Evolutionary conservation across 2,329 filamentous ascomycete species (phyloP), one percentile per base, ranked within the genome.

Genomic region (Aspergillus carbonarius): DNA sequence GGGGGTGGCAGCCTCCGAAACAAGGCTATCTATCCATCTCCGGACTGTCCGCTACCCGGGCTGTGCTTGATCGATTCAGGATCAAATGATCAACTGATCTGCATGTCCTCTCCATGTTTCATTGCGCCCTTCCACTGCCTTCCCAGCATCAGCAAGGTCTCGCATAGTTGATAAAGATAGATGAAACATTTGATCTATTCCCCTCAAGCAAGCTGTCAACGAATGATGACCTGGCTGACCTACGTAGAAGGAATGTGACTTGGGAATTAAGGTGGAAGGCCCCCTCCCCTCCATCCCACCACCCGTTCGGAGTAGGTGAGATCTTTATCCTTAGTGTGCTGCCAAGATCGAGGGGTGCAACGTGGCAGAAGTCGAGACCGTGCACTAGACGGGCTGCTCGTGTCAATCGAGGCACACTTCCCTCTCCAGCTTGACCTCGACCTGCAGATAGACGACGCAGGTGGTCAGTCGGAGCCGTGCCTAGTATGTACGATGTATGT

Each of bases 291-390:
- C 57, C 20, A 27, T 34, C 35, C 59, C 53, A 49, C 63, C 60
- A 54, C 53, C 57, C 46, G 44, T 48, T 55, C 55, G 60, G 60
- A 59, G 57, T 58, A 49, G 54, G 63, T 67, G 62, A 67, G 65
- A 67, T 67, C 65, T 64, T 67, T 67, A 67, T 67, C 65, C 58
- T 67, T 66, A 66, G 63, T 57, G 59, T 61, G 53, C 54, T 67
- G 65, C 65, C 63, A 67, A 67, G 65, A 64, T 66, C 59, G 60
- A 67, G 60, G 65, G 65, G 59, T 57, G 56, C 59, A 67, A 67
- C 65, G 65, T 67, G 65, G 65, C 48, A 42, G 62, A 59, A 61
- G 58, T 60, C 60, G 52, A 64, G 62, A 57, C 63, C 62, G 62
- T 65, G 65, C 63, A 55, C 44, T 47, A 50, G 35, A 50, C 44